Evolutionary conservation across 352 stramenopile genomes (phyloP), one percentile per base, ranked within the genome.

Genomic region (Pythium coloratum): DNA sequence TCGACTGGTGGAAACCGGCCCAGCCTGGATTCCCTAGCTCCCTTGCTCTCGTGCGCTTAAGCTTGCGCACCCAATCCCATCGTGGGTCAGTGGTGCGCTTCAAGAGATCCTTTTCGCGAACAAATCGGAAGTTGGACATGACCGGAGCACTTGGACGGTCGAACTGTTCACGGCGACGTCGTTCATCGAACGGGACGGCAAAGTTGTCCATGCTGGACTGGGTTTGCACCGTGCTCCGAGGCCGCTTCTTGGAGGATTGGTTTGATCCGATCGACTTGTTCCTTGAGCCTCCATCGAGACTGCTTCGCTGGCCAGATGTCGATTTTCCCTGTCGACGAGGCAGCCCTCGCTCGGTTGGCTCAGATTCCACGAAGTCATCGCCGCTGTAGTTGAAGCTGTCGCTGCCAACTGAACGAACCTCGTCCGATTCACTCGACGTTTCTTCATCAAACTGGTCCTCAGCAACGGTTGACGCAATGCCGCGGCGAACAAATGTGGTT

Each of bases 401-500:
- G 2, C n/a, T 53, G n/a, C 18, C 20, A n/a, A 12, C 18, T 14
- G 12, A 51, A 13, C 50, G 58, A 2, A 28, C 47, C 13, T 55
- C 46, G 2, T 47, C 53, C 2, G 64, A 71, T 28, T 67, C 66
- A 40, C 54, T 63, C 3, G 42, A 63, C 36, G 32, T 40, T 1
- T 62, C 26, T 38, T 58, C 55, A 2, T 38, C n/a, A 1, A 9
- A 28, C 9, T 50, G 12, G 3, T 56, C 34, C 3, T 53, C 34
- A 10, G 34, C 9, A 40, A 70, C 58, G 13, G n/a, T 42, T 2
- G 57, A 16, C 1, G 1, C 16, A 32, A 80, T 69, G 18, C 72
- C 64, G 10, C 77, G 76, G 3, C 62, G 59, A 36, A 38, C 55
- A 60, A 85, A 77, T 1, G 68, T 64, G 5, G 62, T 70, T 42